phyloP scores from a whole-genome alignment of 108 stramenopile genomes.

The Fragilariopsis cylindrus region DNA sequence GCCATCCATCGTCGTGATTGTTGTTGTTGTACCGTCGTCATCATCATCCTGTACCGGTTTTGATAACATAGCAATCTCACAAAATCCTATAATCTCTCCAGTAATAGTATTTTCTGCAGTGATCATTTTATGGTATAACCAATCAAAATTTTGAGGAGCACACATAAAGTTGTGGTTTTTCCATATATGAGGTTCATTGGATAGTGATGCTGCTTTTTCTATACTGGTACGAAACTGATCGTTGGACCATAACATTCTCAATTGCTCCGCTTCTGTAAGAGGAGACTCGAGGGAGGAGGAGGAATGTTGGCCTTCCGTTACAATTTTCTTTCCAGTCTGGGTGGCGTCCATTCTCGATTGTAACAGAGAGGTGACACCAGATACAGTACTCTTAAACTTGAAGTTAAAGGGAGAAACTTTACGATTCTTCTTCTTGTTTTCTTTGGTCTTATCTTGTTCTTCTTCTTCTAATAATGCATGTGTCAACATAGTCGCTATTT shows the following conservation, averaged over 20 bases:
- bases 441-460: background rate
- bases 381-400: constrained; percentile 14
- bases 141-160: constrained; percentile 37
- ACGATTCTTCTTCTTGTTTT: background rate
- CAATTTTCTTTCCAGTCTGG: constrained; percentile 38
- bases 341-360: constrained; percentile 44
- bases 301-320: background rate
- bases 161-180: constrained; percentile 58
- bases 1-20: background rate
- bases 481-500: constrained; percentile 26
- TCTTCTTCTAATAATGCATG: constrained; percentile 13
- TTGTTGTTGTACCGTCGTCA: background rate
- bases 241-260: constrained; percentile 49
- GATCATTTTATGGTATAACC: constrained; percentile 72
- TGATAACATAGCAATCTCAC: constrained; percentile 68
- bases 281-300: background rate
- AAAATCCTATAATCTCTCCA: constrained; percentile 66
- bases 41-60: constrained; percentile 12
- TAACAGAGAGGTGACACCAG: constrained; percentile 31
- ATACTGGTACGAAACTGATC: constrained; percentile 58
- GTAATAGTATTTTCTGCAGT: constrained; percentile 52
- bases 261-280: constrained; percentile 20
- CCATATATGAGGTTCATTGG: constrained; percentile 67
- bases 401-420: constrained; percentile 13
- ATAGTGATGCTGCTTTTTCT: constrained; percentile 39